Evolutionary conservation across 2,329 filamentous ascomycete species (phyloP).

Genomic region (Clonostachys byssicola): DNA sequence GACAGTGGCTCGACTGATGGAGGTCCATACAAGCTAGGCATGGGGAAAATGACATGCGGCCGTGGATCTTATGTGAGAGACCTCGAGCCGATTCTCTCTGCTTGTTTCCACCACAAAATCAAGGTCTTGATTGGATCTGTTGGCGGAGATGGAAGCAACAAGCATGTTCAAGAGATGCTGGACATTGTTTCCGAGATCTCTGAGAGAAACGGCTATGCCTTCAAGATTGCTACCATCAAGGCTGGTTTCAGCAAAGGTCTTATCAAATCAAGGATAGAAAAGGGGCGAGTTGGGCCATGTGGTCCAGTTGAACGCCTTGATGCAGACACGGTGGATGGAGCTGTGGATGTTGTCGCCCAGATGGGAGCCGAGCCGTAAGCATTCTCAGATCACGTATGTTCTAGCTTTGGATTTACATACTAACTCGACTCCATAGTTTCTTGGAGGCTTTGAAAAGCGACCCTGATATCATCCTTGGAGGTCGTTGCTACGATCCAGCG

Average conservation of each 20-base stretch:
- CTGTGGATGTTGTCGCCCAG: constrained; percentile 12
- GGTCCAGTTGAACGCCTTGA: constrained; percentile 25
- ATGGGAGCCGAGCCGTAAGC: constrained; percentile 14
- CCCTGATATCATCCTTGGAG: constrained; percentile 21
- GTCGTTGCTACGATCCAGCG: constrained; percentile 30
- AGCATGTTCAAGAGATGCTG: constrained; percentile 31
- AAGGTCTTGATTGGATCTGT: constrained; percentile 26
- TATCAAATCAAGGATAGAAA: constrained; percentile 17
- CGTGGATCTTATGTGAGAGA: constrained; percentile 31
- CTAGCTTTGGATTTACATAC: constrained; percentile 5
- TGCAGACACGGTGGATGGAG: constrained; percentile 8
- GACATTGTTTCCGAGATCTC: constrained; percentile 28
- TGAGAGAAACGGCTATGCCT: constrained; percentile 13
- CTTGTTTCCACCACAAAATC: constrained; percentile 12
- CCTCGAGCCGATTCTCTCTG: constrained; percentile 18
- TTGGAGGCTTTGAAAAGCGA: constrained; percentile 9
- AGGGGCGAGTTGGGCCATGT: constrained; percentile 17
- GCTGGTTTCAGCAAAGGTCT: constrained; percentile 20
- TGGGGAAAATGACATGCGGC: constrained; percentile 27
- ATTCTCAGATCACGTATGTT: not conserved
- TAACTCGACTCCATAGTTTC: too few species aligned
- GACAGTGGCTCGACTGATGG: constrained; percentile 21
- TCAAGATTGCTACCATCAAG: constrained; percentile 24
- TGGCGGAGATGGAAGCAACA: constrained; percentile 30
- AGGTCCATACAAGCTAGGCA: constrained; percentile 27